Evolutionary conservation across 768 basidiomycete genomes (phyloP), one percentile per base, ranked within the genome.

Genomic region (Phanerochaete carnosa): DNA sequence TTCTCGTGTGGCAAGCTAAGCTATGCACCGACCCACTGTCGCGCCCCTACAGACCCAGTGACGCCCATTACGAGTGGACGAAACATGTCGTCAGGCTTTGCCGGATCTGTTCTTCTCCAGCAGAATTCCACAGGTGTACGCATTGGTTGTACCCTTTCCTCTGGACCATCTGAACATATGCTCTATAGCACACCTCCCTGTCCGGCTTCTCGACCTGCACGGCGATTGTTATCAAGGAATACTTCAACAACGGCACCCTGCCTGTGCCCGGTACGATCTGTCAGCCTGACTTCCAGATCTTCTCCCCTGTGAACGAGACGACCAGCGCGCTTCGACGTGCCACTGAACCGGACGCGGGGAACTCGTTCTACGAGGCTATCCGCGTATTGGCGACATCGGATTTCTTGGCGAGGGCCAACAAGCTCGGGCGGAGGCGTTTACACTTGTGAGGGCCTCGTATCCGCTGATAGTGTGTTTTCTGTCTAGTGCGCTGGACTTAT

Each of bases 261-360:
- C 81, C 81, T 2, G 58, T 65, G 12, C 68, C 70, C 8, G 78
- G 71, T 6, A 79, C 77, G 3, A 66, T 80, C 6, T 83, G 81
- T 59, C 58, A 75, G 2, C 30, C 59, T 11, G 58, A 59, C 50
- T 25, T 32, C 11, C 49, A 29, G 25, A 51, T 51, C 49, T 51
- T 51, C 49, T 6, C 26, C 19, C 22, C 15, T n/a, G 30, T 15
- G 52, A 30, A 16, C 52, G 35, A 54, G n/a, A 33, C 52, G 12
- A 54, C 30, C 30, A 32, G 28, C 19, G n/a, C n/a, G n/a, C n/a
- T n/a, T n/a, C n/a, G n/a, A n/a, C n/a, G n/a, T n/a, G n/a, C n/a
- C n/a, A n/a, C n/a, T n/a, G n/a, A n/a, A n/a, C n/a, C n/a, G n/a
- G n/a, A n/a, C n/a, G n/a, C n/a, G n/a, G n/a, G n/a, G n/a, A n/a